These are phyloP conservation scores for Magnaporthiopsis incrustans DNA, from an alignment of 2,329 filamentous ascomycete genomes.

Conservation along the genomic window DNA sequence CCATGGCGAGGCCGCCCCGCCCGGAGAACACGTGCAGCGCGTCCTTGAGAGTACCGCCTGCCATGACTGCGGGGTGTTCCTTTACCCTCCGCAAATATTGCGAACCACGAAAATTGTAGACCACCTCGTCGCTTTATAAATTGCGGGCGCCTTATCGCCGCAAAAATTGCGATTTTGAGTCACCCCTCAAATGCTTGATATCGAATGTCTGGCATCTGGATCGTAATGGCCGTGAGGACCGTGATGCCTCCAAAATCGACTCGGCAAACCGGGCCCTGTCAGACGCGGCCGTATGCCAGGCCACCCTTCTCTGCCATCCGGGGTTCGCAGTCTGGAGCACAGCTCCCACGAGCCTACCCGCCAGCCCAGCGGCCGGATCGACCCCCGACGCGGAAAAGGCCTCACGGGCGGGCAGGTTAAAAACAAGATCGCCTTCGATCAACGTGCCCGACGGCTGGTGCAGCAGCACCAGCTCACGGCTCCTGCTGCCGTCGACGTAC, in stretches of 20 bases:
- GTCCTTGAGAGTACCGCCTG: no score
- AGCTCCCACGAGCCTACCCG: neutral
- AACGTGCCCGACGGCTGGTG: neutral
- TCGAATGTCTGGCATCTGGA: no score
- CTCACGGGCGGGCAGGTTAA: neutral
- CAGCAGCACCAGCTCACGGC: neutral
- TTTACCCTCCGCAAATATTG: no score
- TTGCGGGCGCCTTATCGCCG: no score
- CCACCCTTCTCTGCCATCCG: neutral
- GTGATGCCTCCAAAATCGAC: neutral
- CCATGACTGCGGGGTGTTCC: no score
- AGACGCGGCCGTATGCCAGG: neutral
- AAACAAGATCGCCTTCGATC: neutral
- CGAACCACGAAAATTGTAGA: no score
- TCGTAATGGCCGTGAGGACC: no score
- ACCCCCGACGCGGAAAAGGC: neutral
- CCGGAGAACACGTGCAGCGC: no score
- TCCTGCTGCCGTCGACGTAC: conserved; percentile 33
- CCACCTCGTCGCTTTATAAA: no score
- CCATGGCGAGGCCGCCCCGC: no score
- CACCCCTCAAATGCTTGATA: no score
- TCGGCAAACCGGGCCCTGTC: neutral
- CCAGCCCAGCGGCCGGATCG: neutral
- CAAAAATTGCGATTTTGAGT: no score
- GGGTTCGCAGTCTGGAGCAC: neutral